These are phyloP conservation scores for Hypoxylon sp. DNA, from an alignment of 2,329 filamentous ascomycete genomes.

Conservation along the genomic window DNA sequence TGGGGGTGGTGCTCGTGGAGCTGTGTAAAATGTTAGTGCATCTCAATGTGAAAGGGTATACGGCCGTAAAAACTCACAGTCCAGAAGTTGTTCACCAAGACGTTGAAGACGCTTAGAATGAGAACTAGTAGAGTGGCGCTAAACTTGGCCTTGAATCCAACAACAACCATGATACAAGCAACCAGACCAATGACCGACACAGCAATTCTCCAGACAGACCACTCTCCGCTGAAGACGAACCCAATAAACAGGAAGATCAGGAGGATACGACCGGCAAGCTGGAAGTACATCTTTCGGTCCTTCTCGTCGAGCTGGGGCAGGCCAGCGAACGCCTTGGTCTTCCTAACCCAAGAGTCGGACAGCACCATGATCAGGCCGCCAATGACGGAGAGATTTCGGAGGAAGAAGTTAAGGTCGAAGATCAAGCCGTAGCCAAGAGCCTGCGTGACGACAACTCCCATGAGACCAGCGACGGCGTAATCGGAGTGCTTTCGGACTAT, in stretches of 20 bases:
- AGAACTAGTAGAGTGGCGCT: constrained; percentile 96
- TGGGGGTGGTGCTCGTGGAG: constrained; percentile 98
- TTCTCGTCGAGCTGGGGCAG: constrained; percentile 97
- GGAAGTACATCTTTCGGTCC: constrained; percentile 99
- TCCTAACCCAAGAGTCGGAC: constrained; percentile 97
- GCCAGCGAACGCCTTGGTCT: constrained; percentile 95
- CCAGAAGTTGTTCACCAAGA: constrained; percentile 99
- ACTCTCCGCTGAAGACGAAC: constrained; percentile 95
- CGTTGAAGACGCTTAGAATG: constrained; percentile 95
- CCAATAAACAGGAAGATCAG: constrained; percentile 98
- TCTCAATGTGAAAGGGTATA: constrained; percentile 25
- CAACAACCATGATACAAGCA: constrained; percentile 97
- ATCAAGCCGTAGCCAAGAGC: constrained; percentile 97
- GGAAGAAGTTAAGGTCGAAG: constrained; percentile 99
- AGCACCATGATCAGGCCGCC: constrained; percentile 98
- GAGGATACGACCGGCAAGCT: constrained; percentile 94
- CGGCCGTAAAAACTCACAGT: constrained; percentile 76
- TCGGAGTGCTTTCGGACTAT: constrained; percentile 94
- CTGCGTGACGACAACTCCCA: constrained; percentile 91
- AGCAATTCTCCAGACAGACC: constrained; percentile 88
- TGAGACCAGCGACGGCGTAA: constrained; percentile 90
- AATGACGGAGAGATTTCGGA: constrained; percentile 97
- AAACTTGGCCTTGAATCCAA: constrained; percentile 99
- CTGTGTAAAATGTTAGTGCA: constrained; percentile 62
- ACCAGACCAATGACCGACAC: constrained; percentile 89